Percentiles rank a stretch among this genome's conserved stretches.
phyloP scores from a whole-genome alignment of 805 yeast genomes.

The Monosporozyma aerobia region DNA sequence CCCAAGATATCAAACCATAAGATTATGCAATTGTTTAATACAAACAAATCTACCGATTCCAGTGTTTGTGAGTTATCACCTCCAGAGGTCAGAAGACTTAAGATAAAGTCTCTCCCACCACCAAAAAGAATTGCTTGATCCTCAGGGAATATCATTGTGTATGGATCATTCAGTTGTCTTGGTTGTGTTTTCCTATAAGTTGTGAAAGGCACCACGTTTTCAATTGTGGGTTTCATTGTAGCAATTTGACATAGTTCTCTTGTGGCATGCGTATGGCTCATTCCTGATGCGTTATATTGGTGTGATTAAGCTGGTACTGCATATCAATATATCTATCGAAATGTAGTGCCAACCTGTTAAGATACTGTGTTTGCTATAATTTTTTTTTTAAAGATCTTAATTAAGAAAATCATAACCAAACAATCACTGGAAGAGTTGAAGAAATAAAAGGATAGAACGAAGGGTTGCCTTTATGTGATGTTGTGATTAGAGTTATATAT shows the following conservation, averaged over 20 bases:
- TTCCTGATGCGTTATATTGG: neutral
- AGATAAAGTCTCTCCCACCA: conserved; percentile 33
- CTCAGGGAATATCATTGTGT: neutral
- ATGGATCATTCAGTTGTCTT: conserved; percentile 1
- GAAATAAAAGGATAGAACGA: too few species aligned
- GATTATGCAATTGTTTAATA: conserved; percentile 30
- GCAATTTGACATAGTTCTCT: conserved; percentile 16
- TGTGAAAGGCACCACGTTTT: conserved; percentile 29
- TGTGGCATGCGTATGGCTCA: neutral
- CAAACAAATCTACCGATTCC: conserved; percentile 30
- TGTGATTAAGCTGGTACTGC: neutral
- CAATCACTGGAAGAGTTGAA: neutral
- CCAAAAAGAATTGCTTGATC: conserved; percentile 30
- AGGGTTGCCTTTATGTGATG: too few species aligned
- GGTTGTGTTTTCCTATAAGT: conserved; percentile 28
- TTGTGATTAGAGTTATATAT: neutral
- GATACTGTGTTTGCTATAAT: too few species aligned
- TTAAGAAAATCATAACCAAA: neutral
- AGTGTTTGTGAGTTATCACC: conserved; percentile 1
- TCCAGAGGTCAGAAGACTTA: conserved; percentile 12
- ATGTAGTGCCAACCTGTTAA: too few species aligned
- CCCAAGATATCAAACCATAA: conserved; percentile 32
- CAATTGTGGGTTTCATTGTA: conserved; percentile 29
- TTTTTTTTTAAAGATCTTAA: too few species aligned
- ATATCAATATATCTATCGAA: too few species aligned